These are phyloP conservation scores for Hypoxylon sp. DNA, from an alignment of 2,329 filamentous ascomycete genomes.

Conservation along the genomic window DNA sequence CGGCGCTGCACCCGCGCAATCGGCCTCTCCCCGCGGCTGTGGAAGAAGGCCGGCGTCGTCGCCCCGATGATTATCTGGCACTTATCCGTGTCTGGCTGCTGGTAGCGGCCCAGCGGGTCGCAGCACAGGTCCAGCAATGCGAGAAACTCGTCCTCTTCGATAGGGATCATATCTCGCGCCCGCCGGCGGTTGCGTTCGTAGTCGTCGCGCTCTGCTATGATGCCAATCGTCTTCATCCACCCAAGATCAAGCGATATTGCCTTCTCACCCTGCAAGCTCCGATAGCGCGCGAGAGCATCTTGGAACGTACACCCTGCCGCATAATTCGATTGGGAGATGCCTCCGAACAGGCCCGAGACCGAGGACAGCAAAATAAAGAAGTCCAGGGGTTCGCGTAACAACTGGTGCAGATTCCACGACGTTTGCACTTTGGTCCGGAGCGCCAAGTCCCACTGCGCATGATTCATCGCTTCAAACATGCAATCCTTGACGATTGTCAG, in stretches of 20 bases:
- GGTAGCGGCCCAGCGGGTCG: not conserved
- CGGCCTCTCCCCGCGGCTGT: not conserved
- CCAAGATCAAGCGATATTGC: slow-evolving; percentile 27
- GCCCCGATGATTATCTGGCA: slow-evolving; percentile 8
- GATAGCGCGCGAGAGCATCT: slow-evolving; percentile 43
- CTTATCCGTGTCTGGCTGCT: not conserved
- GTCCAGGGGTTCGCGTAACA: slow-evolving; percentile 20
- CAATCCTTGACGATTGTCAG: slow-evolving; percentile 10
- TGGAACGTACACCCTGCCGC: slow-evolving; percentile 61
- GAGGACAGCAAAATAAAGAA: slow-evolving; percentile 56
- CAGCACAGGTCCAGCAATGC: slow-evolving; percentile 3
- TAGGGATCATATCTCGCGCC: not conserved
- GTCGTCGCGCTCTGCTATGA: slow-evolving; percentile 17
- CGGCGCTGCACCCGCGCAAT: too few relatives aligned
- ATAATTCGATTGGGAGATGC: slow-evolving; percentile 65
- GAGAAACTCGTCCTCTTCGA: slow-evolving; percentile 1
- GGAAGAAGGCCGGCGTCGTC: slow-evolving; percentile 1
- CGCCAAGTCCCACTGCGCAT: slow-evolving; percentile 19
- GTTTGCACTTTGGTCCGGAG: slow-evolving; percentile 25
- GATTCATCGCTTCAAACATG: slow-evolving; percentile 29
- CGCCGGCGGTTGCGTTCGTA: not conserved
- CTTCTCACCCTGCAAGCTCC: not conserved
- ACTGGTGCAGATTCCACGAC: slow-evolving; percentile 31
- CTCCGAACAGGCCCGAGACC: slow-evolving; percentile 62
- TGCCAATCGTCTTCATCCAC: slow-evolving; percentile 18